Base-by-base conservation (phyloP, 768 basidiomycete genomes). In the Nidularia pulvinata region DNA sequence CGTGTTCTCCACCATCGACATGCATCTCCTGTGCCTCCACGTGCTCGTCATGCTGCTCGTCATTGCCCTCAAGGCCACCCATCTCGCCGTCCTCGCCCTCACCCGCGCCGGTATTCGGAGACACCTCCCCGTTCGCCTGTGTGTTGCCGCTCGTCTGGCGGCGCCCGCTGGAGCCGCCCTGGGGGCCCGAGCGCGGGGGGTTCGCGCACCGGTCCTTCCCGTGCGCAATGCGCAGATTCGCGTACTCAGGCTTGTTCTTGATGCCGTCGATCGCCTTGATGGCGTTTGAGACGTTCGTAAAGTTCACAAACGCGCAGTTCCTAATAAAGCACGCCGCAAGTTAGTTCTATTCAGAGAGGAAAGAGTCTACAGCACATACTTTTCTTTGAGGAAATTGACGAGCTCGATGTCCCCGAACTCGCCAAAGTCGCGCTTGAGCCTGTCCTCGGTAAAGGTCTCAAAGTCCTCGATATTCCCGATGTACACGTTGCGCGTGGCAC, bases 181-280 rank as follows among this genome's bases (percentile, higher is more conserved):
- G 89, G 13, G 88, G 88, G 33, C 89, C 90, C 4, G 89, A 88
- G 48, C 92, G 83, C 7, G 93, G 94, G 34, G 93, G 88, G 70
- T 95, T 95, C 33, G 94, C 95, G 69, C 95, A 98, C 35, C 95
- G 84, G 65, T 97, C 95, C 68, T 97, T 98, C 55, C 95, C 95
- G 70, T 95, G 95, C 13, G 94, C 89, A 54, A 99, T 91, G 39
- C 93, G 88, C 59, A 98, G 73, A 68, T 87, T 88, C 14, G 84
- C 78, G 65, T 98, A 98, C 65, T 98, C 95, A 1, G 92, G 84
- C 65, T 93, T 91, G 65, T 79, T 84, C 82, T 96, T 96, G 71
- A 97, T 83, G 6, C 88, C 89, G 53, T 98, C 96, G 63, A 98
- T 95, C n/a, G 96, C 95, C 76, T 98, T 98, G 79, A 95, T 94